phyloP scores from a whole-genome alignment of 345 rosid genomes.

The Acer campestre region DNA sequence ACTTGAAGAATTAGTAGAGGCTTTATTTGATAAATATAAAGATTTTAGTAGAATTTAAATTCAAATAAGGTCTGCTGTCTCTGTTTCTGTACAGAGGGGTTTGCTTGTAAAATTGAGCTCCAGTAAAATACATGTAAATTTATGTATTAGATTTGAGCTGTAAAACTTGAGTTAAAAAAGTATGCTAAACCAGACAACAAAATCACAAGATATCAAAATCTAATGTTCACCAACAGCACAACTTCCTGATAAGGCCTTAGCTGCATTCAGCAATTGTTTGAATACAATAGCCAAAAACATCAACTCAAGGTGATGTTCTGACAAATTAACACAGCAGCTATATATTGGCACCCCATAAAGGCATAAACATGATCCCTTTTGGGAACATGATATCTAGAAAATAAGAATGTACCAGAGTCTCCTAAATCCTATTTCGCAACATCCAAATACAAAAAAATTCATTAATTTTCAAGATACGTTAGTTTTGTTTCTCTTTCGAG shows the following conservation, averaged over 20 bases:
- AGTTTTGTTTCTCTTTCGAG: background rate
- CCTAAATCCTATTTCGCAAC: background rate
- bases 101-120: too few species aligned
- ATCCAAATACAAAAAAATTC: background rate
- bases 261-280: too few species aligned
- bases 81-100: too few species aligned
- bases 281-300: background rate
- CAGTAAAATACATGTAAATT: too few species aligned
- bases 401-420: background rate
- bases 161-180: too few species aligned
- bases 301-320: background rate
- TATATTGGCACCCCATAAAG: background rate
- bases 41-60: background rate
- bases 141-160: too few species aligned
- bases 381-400: background rate
- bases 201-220: too few species aligned
- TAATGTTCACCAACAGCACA: too few species aligned
- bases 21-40: too few species aligned
- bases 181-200: too few species aligned
- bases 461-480: background rate
- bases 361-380: background rate
- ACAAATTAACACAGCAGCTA: background rate
- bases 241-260: too few species aligned
- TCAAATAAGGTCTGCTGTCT: conserved; percentile 25
- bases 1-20: too few species aligned